Evolutionary conservation across 108 stramenopile genomes (phyloP), one percentile per base, ranked within the genome.

Genomic region (Epithemia pelagica): DNA sequence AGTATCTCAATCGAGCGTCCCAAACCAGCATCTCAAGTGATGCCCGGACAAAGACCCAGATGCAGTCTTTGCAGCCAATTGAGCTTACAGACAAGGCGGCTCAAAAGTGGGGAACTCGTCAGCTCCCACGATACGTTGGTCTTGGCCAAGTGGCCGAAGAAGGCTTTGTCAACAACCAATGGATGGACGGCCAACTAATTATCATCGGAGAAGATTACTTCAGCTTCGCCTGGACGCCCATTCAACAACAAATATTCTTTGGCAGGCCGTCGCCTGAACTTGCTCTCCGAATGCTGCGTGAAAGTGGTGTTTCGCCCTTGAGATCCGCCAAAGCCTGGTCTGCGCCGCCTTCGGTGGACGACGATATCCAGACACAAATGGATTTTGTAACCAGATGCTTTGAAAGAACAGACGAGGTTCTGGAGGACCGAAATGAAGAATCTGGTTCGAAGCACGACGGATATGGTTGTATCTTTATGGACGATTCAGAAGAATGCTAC

Each of bases 191-290:
- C 52, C 87, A 91, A 66, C 73, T 91, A 0, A 91, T 91, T 56
- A 53, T 91, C 19, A 81, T 91, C 2, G 81, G 79, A 7, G 71
- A 72, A 32, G 59, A 78, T 2, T 88, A 82, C 68, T 91, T 91
- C 62, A 72, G 74, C 28, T 91, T 91, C 65, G 87, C 87, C 8
- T 91, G 90, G 90, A 66, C 81, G 0, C 85, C 85, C 5, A 84
- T 88, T 63, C 80, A 83, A 7, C 83, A 86, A 56, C 90, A 91
- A 70, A 79, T 91, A 0, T 88, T 91, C 61, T 91, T 91, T 70
- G 90, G 90, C 28, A 55, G 90, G 52, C 87, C 90, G 1, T 78
- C 75, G 21, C 62, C 78, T 0, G 85, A 85, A 58, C 75, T 91
- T 28, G 76, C 73, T 0, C 61, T 91, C 52, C 77, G 84, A 65